These are phyloP conservation scores for Cyberlindnera saturnus DNA, from an alignment of 805 yeast genomes.

Conservation along the genomic window DNA sequence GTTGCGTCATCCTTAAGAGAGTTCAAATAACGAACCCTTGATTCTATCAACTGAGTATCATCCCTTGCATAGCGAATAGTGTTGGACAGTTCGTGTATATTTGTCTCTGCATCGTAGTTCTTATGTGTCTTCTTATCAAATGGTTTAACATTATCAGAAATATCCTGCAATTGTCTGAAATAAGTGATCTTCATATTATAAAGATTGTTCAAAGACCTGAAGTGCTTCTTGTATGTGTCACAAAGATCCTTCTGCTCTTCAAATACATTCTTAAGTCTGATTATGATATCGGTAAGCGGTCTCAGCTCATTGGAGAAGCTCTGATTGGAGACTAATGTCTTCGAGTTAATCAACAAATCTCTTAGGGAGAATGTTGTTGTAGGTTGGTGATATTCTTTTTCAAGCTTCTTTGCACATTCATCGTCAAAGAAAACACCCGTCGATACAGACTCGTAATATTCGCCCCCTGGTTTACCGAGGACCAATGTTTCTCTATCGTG, in stretches of 20 bases:
- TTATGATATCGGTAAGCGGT: slow-evolving; percentile 5
- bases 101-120: not conserved
- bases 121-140: slow-evolving; percentile 30
- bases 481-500: slow-evolving; percentile 37
- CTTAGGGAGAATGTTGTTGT: slow-evolving; percentile 6
- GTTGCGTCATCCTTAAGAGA: slow-evolving; percentile 28
- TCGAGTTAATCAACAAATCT: slow-evolving; percentile 12
- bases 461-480: slow-evolving; percentile 19
- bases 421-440: slow-evolving; percentile 7
- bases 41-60: slow-evolving; percentile 22
- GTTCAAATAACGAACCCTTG: slow-evolving; percentile 42
- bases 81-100: not conserved
- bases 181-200: slow-evolving; percentile 80
- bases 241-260: slow-evolving; percentile 27
- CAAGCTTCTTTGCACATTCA: slow-evolving; percentile 6
- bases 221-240: slow-evolving; percentile 32
- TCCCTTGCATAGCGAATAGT: not conserved
- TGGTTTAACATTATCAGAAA: slow-evolving; percentile 75
- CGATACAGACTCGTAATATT: slow-evolving; percentile 5
- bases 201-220: slow-evolving; percentile 50
- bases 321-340: slow-evolving; percentile 1
- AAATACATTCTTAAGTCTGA: slow-evolving; percentile 23
- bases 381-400: slow-evolving; percentile 3
- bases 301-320: slow-evolving; percentile 3
- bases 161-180: slow-evolving; percentile 75